phyloP scores from a whole-genome alignment of 78 protist species.

The Dictyostelium purpureum region DNA sequence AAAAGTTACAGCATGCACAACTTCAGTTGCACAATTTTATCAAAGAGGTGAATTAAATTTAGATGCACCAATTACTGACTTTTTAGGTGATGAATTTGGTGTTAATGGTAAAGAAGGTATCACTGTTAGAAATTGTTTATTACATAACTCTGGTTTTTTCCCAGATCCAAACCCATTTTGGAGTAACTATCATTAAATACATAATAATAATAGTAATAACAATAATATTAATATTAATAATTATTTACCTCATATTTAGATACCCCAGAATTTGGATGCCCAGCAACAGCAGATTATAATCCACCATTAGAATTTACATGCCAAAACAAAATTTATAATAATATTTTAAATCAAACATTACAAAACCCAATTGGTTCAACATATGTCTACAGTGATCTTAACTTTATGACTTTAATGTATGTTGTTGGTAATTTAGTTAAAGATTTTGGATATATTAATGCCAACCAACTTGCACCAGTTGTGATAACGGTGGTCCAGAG shows the following conservation, averaged over 20 bases:
- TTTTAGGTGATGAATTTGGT: conserved; percentile 69
- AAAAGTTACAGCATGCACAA: conserved; percentile 80
- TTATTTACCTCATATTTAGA: conserved; percentile 1
- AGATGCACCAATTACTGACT: conserved; percentile 18
- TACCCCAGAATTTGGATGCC: conserved; percentile 84
- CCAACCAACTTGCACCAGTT: conserved; percentile 30
- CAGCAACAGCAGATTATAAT: conserved; percentile 49
- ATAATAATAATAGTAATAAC: neutral
- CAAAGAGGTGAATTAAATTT: conserved; percentile 74
- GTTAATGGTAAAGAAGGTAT: conserved; percentile 83
- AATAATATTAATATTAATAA: neutral
- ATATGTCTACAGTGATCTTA: conserved; percentile 83
- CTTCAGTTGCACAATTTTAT: conserved; percentile 78
- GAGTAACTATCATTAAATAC: conserved; percentile 18
- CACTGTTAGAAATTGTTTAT: conserved; percentile 75
- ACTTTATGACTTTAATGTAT: conserved; percentile 88
- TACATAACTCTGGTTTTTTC: conserved; percentile 86
- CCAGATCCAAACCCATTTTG: conserved; percentile 88
- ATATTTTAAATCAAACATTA: conserved; percentile 78
- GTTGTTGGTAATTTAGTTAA: conserved; percentile 82
- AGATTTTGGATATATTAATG: neutral
- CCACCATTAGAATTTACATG: conserved; percentile 85
- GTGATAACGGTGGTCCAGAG: conserved; percentile 58
- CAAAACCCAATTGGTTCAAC: conserved; percentile 69
- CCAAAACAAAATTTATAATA: conserved; percentile 50